A percentile compares a stretch with the other conserved stretches of the same genome.
Evolutionary conservation across 306 rosid genomes (phyloP).

Genomic region (Crotalaria pallida): DNA sequence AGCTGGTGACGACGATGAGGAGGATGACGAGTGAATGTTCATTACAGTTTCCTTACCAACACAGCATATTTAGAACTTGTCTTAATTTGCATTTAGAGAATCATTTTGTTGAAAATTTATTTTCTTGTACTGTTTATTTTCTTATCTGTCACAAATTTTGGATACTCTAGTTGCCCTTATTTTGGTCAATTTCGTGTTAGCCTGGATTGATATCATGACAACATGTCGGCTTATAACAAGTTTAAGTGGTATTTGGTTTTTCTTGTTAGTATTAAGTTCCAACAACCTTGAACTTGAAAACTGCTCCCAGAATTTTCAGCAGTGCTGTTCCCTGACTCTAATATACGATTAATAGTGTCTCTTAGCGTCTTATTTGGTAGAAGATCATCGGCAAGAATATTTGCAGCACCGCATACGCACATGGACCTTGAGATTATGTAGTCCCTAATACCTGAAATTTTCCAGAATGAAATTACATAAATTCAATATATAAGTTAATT

Average conservation of each 20-base stretch:
- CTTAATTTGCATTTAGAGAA: not conserved
- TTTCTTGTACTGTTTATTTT: not conserved
- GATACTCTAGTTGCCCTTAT: not conserved
- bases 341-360: slow-evolving; percentile 83
- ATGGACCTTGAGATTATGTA: slow-evolving; percentile 66
- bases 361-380: slow-evolving; percentile 92
- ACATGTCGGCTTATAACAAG: not conserved
- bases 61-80: slow-evolving; percentile 3
- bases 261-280: not conserved
- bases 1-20: slow-evolving; percentile 39
- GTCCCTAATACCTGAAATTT: slow-evolving; percentile 75
- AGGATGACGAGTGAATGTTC: slow-evolving; percentile 37
- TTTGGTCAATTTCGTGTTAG: slow-evolving; percentile 9
- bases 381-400: slow-evolving; percentile 93
- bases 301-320: slow-evolving; percentile 92
- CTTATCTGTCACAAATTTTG: slow-evolving; percentile 7
- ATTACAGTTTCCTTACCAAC: not conserved
- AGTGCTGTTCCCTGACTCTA: slow-evolving; percentile 95
- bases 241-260: not conserved
- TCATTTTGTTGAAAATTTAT: slow-evolving; percentile 2
- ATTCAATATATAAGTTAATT: not conserved
- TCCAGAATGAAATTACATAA: not conserved
- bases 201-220: not conserved
- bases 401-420: slow-evolving; percentile 80
- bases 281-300: slow-evolving; percentile 84